Percentiles rank a stretch among this genome's conserved stretches.
Conservation (phyloP, 2,329 filamentous ascomycete species). For the Rhinocladiella mackenziei region DNA sequence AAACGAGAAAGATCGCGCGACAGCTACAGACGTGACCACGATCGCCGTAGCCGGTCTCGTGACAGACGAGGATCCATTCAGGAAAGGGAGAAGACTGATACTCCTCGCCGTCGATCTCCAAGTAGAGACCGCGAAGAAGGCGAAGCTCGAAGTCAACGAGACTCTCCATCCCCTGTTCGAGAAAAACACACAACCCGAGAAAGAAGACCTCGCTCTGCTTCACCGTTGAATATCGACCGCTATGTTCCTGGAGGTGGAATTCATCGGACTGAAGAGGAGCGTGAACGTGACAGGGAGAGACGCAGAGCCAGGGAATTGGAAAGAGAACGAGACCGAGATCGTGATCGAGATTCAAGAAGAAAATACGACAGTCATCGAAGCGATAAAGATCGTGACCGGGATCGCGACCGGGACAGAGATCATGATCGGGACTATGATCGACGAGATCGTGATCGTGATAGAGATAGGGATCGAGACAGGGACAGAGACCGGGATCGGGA, state of each 20-base stretch:
- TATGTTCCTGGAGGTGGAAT: conserved; percentile 41
- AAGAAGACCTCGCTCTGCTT: conserved; percentile 32
- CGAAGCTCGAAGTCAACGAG: conserved; percentile 24
- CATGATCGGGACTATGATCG: conserved; percentile 24
- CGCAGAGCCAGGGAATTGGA: neutral
- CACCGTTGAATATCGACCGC: conserved; percentile 40
- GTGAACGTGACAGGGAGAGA: conserved; percentile 29
- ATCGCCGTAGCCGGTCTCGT: conserved; percentile 28
- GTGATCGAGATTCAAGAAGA: conserved; percentile 20
- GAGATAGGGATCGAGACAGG: conserved; percentile 12
- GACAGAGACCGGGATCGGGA: conserved; percentile 18
- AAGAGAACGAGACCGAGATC: neutral
- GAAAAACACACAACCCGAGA: conserved; percentile 21
- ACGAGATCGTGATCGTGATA: conserved; percentile 17
- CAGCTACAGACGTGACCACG: conserved; percentile 22
- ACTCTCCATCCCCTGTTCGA: conserved; percentile 21
- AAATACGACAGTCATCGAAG: conserved; percentile 30
- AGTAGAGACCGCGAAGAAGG: conserved; percentile 29
- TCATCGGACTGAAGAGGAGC: conserved; percentile 26
- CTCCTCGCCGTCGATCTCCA: conserved; percentile 7
- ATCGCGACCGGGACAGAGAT: conserved; percentile 21
- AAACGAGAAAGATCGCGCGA: conserved; percentile 31
- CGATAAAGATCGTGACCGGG: conserved; percentile 25
- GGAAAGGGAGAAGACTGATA: conserved; percentile 9
- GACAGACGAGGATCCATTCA: conserved; percentile 16